Conservation (phyloP, 148 eudicot species). For the Amaranthus hypochondriacus region DNA sequence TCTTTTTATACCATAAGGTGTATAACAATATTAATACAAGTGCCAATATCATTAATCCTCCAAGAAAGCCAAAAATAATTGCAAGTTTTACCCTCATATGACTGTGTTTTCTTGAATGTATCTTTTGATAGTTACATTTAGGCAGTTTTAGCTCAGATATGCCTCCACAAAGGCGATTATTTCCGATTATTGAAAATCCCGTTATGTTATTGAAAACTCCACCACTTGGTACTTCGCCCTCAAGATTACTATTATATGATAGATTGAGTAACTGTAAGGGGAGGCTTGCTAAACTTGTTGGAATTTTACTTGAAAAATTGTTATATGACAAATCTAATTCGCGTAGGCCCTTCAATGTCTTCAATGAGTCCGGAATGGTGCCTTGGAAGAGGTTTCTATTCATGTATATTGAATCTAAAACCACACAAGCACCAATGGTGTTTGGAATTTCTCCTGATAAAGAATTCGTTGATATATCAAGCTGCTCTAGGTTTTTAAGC, state of each 20-base stretch:
- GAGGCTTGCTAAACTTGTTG: slow-evolving; percentile 16
- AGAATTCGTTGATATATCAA: not conserved
- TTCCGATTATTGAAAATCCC: slow-evolving; percentile 29
- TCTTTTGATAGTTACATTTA: slow-evolving; percentile 2
- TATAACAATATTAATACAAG: not conserved
- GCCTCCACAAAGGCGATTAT: slow-evolving; percentile 42
- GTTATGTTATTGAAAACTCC: slow-evolving; percentile 30
- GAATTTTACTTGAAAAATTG: slow-evolving; percentile 31
- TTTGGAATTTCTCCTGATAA: not conserved
- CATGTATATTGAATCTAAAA: not conserved
- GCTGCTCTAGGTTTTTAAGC: not conserved
- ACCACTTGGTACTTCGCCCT: slow-evolving; percentile 29
- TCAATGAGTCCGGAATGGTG: not conserved
- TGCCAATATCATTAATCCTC: not conserved
- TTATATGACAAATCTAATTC: slow-evolving; percentile 26
- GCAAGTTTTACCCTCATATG: not conserved
- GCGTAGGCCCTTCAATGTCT: slow-evolving; percentile 12
- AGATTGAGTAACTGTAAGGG: not conserved
- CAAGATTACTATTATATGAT: not conserved
- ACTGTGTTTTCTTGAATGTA: not conserved
- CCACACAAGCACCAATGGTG: not conserved
- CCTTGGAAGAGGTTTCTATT: not conserved
- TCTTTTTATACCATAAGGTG: not conserved
- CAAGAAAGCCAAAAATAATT: not conserved
- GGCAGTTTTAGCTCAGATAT: slow-evolving; percentile 26